phyloP scores from a whole-genome alignment of 1,284 basidiomycete genomes.

The Mrakiaceae sp. region DNA sequence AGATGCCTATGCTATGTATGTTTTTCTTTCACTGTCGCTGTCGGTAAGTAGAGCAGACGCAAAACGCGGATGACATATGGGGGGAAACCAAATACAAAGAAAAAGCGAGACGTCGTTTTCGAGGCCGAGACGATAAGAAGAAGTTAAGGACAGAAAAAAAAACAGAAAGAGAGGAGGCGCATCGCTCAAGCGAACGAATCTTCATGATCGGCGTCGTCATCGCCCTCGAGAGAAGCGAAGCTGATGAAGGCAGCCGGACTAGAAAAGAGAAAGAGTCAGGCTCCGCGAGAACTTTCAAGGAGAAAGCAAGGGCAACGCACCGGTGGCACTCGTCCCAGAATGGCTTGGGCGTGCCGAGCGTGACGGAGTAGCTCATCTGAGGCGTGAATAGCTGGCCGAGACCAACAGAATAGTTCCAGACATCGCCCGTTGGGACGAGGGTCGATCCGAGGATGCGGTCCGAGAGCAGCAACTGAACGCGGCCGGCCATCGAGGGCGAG shows the following conservation, averaged over 20 bases:
- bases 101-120: too few species aligned
- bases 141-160: too few species aligned
- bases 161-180: background rate
- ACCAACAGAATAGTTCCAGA: slow-evolving; percentile 90
- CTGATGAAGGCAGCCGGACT: slow-evolving; percentile 69
- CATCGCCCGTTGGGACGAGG: slow-evolving; percentile 74
- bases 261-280: background rate
- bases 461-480: slow-evolving; percentile 85
- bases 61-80: too few species aligned
- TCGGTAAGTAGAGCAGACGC: too few species aligned
- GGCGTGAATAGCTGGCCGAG: slow-evolving; percentile 85
- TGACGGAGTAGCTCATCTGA: slow-evolving; percentile 71
- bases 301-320: slow-evolving; percentile 28
- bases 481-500: slow-evolving; percentile 95
- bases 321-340: slow-evolving; percentile 97
- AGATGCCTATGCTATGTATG: background rate
- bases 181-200: slow-evolving; percentile 38
- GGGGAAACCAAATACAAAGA: too few species aligned
- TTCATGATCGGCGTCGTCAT: slow-evolving; percentile 82
- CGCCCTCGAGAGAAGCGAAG: slow-evolving; percentile 79
- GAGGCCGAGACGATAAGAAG: too few species aligned
- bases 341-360: slow-evolving; percentile 75
- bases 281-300: background rate
- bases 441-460: slow-evolving; percentile 89
- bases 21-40: background rate